Evolutionary conservation across 2,329 filamentous ascomycete species (phyloP).

Genomic region (Neopestalotiopsis sp.): DNA sequence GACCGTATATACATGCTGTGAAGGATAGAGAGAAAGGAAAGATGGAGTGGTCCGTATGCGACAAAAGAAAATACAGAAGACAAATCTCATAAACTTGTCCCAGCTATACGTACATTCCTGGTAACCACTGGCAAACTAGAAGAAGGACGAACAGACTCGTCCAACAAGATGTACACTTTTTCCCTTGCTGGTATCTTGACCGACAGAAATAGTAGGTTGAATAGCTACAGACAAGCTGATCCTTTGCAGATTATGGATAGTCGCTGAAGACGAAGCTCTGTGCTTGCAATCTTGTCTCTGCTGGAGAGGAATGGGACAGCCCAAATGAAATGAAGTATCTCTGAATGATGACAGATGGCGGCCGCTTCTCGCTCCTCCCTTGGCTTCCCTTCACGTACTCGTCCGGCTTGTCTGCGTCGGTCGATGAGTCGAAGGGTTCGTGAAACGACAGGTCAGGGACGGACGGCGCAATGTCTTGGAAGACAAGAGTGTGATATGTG

Average conservation of each 20-base stretch:
- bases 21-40: slow-evolving; percentile 31
- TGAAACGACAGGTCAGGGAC: not conserved
- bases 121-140: not conserved
- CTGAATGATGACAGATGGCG: slow-evolving; percentile 4
- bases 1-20: slow-evolving; percentile 26
- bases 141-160: slow-evolving; percentile 14
- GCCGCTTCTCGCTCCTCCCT: slow-evolving; percentile 7
- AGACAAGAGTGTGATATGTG: slow-evolving; percentile 11
- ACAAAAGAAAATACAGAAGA: slow-evolving; percentile 15
- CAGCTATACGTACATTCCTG: slow-evolving; percentile 63
- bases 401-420: not conserved
- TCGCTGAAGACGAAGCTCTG: slow-evolving; percentile 66
- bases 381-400: not conserved
- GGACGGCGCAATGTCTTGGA: not conserved
- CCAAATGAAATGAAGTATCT: slow-evolving; percentile 8
- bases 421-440: not conserved
- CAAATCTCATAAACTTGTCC: slow-evolving; percentile 39
- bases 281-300: slow-evolving; percentile 55
- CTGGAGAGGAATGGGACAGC: slow-evolving; percentile 3
- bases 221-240: slow-evolving; percentile 24
- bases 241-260: slow-evolving; percentile 10
- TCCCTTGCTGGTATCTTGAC: not conserved
- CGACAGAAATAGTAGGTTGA: slow-evolving; percentile 20
- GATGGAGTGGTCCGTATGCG: not conserved
- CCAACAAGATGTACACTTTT: not conserved